Conservation (phyloP, 148 eudicot genomes). For the Chenopodium formosanum region DNA sequence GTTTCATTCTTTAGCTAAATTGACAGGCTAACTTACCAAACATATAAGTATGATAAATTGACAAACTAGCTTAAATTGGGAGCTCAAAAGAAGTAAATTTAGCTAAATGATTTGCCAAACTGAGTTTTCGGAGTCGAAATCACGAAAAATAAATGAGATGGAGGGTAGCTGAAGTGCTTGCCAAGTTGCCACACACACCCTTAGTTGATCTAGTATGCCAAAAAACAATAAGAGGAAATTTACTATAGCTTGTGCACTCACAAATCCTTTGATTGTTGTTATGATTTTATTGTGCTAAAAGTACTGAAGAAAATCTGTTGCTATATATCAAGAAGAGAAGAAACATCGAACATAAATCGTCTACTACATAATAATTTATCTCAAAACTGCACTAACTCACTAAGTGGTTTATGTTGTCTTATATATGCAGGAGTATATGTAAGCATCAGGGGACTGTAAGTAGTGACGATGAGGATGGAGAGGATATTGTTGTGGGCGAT, state of each 20-base stretch:
- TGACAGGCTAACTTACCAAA: not conserved
- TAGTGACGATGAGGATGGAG: conserved; percentile 33
- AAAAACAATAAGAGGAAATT: not conserved
- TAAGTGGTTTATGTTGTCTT: conserved; percentile 10
- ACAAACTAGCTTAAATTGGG: not conserved
- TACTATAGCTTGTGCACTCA: not conserved
- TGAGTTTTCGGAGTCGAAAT: not conserved
- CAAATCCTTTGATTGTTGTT: not conserved
- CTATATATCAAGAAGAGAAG: not conserved
- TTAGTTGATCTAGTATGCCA: not conserved
- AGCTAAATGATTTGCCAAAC: not conserved
- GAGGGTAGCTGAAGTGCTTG: not conserved
- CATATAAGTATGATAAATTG: not conserved
- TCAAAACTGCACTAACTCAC: not conserved
- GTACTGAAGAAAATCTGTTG: too few relatives aligned
- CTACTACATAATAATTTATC: not conserved
- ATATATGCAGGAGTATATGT: conserved; percentile 20
- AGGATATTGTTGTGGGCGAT: conserved; percentile 30
- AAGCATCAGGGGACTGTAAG: conserved; percentile 29
- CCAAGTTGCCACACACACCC: not conserved
- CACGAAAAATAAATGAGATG: not conserved
- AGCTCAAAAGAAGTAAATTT: not conserved
- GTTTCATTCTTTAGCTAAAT: not conserved
- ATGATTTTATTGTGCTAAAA: not conserved
- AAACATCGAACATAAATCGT: not conserved